phyloP scores from a whole-genome alignment of 306 rosid genomes.

The Comarum palustre region DNA sequence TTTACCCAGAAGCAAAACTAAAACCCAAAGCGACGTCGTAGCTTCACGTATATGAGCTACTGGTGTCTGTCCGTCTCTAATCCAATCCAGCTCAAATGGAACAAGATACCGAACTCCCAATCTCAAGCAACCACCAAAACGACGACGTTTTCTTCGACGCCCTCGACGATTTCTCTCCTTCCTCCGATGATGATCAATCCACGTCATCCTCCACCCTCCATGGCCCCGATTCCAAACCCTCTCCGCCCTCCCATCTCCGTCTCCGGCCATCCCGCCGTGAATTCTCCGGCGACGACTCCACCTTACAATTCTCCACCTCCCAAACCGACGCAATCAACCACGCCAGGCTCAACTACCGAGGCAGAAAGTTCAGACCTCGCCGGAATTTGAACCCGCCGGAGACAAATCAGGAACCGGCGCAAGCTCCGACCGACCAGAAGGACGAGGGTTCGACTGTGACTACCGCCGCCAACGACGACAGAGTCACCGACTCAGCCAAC shows the following conservation, averaged over 20 bases:
- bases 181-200: slow-evolving; percentile 34
- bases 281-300: slow-evolving; percentile 22
- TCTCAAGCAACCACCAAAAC: slow-evolving; percentile 26
- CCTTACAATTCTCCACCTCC: slow-evolving; percentile 31
- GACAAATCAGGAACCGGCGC: slow-evolving; percentile 12
- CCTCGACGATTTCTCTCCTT: slow-evolving; percentile 30
- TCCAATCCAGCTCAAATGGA: slow-evolving; percentile 37
- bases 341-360: slow-evolving; percentile 23
- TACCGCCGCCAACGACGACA: slow-evolving; percentile 31
- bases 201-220: slow-evolving; percentile 33
- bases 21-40: background rate
- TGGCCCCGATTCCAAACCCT: slow-evolving; percentile 4
- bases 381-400: slow-evolving; percentile 23
- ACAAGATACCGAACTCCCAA: slow-evolving; percentile 20
- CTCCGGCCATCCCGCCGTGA: slow-evolving; percentile 31
- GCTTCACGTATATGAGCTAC: background rate
- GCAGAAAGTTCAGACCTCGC: slow-evolving; percentile 9
- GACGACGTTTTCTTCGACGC: slow-evolving; percentile 47
- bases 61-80: background rate
- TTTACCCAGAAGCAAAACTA: no score
- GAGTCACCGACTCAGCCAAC: slow-evolving; percentile 29
- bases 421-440: slow-evolving; percentile 30
- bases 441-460: slow-evolving; percentile 50
- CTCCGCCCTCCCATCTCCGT: slow-evolving; percentile 35
- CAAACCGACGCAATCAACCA: slow-evolving; percentile 16